A percentile compares a stretch with the other conserved stretches of the same genome.
Evolutionary conservation across 2,329 filamentous ascomycete genomes (phyloP).

Genomic region (Fusarium agapanthi): DNA sequence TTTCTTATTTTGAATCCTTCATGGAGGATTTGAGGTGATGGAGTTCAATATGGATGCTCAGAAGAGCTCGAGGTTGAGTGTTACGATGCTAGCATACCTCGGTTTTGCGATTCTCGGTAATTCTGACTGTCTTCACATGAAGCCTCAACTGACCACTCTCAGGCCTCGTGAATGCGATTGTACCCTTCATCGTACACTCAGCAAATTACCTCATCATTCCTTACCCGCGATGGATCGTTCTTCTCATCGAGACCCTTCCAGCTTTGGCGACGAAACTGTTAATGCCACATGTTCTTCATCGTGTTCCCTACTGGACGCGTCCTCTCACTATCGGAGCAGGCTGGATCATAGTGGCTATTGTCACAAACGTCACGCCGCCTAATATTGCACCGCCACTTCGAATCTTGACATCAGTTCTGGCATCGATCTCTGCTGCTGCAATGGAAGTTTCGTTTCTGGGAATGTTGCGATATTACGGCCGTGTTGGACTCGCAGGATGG

Average conservation of each 20-base stretch:
- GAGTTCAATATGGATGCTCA: background rate
- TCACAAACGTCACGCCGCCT: conserved; percentile 44
- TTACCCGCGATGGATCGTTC: conserved; percentile 44
- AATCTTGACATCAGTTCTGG: conserved; percentile 43
- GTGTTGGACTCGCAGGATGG: conserved; percentile 47
- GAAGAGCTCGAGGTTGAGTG: conserved; percentile 1
- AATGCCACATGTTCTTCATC: conserved; percentile 42
- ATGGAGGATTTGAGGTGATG: background rate
- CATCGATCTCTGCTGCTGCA: conserved; percentile 42
- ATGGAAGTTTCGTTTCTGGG: conserved; percentile 48
- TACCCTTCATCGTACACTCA: conserved; percentile 45
- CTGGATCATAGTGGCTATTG: conserved; percentile 43
- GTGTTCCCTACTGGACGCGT: conserved; percentile 42
- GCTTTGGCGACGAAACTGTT: conserved; percentile 43
- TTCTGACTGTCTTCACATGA: background rate
- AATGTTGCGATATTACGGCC: conserved; percentile 43
- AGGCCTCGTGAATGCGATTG: conserved; percentile 46
- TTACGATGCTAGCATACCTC: conserved; percentile 33
- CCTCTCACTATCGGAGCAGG: conserved; percentile 38
- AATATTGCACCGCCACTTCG: conserved; percentile 46
- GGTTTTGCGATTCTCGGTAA: conserved; percentile 42
- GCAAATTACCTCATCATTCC: conserved; percentile 50
- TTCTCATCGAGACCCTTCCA: conserved; percentile 46
- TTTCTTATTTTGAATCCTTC: background rate
- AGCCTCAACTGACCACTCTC: conserved; percentile 4